Conservation (phyloP, 371 early-diverging fungal genomes). For the Mortierella polycephala region DNA sequence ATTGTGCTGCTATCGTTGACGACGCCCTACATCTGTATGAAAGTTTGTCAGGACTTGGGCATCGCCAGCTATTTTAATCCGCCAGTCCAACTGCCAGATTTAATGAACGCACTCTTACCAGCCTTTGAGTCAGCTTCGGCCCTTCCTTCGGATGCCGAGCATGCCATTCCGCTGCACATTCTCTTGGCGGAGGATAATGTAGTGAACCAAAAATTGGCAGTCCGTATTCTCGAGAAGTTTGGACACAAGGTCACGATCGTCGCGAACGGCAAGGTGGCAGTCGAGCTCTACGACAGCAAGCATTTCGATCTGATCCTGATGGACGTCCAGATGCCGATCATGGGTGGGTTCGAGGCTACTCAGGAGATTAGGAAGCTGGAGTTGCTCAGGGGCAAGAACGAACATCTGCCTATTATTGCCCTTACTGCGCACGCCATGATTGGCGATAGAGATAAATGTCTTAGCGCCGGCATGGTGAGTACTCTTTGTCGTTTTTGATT, state of each 20-base stretch:
- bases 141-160: constrained; percentile 63
- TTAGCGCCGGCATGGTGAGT: constrained; percentile 77
- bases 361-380: constrained; percentile 76
- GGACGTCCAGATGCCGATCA: constrained; percentile 84
- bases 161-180: constrained; percentile 66
- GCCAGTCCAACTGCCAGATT: constrained; percentile 66
- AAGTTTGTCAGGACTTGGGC: constrained; percentile 71
- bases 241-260: constrained; percentile 79
- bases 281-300: constrained; percentile 70
- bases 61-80: constrained; percentile 72
- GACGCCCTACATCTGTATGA: constrained; percentile 65
- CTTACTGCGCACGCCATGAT: constrained; percentile 87
- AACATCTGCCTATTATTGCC: constrained; percentile 79
- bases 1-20: constrained; percentile 68
- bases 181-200: constrained; percentile 85
- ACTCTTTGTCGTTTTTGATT: background rate
- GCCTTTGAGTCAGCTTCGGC: constrained; percentile 75
- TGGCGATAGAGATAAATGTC: constrained; percentile 82
- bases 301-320: constrained; percentile 79
- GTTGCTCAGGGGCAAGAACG: constrained; percentile 52
- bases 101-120: constrained; percentile 73
- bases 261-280: constrained; percentile 78
- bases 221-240: constrained; percentile 79
- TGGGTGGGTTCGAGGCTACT: constrained; percentile 86
- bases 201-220: constrained; percentile 84